phyloP scores from a whole-genome alignment of 1,139 yeast genomes.

The Wickerhamomyces sp. region DNA sequence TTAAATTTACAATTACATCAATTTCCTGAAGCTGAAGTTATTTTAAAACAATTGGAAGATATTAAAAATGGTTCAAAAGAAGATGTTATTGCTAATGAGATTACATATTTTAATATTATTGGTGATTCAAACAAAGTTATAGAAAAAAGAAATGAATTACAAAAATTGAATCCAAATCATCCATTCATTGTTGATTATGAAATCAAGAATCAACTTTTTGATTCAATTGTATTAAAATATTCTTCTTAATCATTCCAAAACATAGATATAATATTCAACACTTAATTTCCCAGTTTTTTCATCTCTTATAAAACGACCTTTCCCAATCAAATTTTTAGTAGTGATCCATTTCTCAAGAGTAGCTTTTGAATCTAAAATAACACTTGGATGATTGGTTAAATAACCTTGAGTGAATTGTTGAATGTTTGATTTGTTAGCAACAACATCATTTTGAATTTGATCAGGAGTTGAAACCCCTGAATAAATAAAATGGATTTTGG shows the following conservation, averaged over 20 bases:
- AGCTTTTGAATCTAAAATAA: slow-evolving; percentile 36
- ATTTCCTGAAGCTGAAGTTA: slow-evolving; percentile 41
- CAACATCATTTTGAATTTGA: slow-evolving; percentile 33
- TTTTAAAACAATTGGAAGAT: slow-evolving; percentile 39
- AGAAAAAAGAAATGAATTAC: slow-evolving; percentile 33
- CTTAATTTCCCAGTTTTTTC: slow-evolving; percentile 31
- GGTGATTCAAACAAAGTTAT: slow-evolving; percentile 27
- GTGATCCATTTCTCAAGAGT: slow-evolving; percentile 44
- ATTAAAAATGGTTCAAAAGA: slow-evolving; percentile 30
- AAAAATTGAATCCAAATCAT: slow-evolving; percentile 42
- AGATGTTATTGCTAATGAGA: slow-evolving; percentile 55
- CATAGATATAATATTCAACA: slow-evolving; percentile 49
- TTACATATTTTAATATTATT: slow-evolving; percentile 46
- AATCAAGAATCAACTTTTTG: slow-evolving; percentile 50
- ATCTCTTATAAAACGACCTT: slow-evolving; percentile 49
- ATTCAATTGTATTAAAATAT: slow-evolving; percentile 14
- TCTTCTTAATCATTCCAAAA: slow-evolving; percentile 16
- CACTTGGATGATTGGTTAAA: slow-evolving; percentile 41
- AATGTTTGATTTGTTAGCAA: slow-evolving; percentile 26
- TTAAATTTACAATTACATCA: slow-evolving; percentile 43
- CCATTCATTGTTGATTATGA: slow-evolving; percentile 45
- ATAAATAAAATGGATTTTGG: slow-evolving; percentile 38
- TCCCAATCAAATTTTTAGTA: slow-evolving; percentile 42
- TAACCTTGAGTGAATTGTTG: slow-evolving; percentile 41
- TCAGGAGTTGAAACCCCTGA: slow-evolving; percentile 40